These are phyloP conservation scores for Apostasia ramifera DNA, from an alignment of 106 monocot species.

Conservation along the genomic window DNA sequence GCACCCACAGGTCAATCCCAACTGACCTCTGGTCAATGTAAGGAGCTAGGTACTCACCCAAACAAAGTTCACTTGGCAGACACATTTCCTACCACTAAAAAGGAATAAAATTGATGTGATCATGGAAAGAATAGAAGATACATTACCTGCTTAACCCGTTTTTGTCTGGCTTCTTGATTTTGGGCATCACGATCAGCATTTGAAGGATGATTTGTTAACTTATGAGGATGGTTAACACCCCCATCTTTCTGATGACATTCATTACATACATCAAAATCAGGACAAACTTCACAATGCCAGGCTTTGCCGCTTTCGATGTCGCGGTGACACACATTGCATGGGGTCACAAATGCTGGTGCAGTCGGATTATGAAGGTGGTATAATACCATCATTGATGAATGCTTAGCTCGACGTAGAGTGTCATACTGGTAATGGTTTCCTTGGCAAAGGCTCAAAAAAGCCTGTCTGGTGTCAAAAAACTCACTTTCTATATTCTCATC, in stretches of 20 bases:
- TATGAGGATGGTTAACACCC: constrained; percentile 63
- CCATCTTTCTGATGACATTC: constrained; percentile 65
- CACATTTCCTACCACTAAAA: no score
- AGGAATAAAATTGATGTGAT: no score
- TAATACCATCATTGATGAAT: constrained; percentile 89
- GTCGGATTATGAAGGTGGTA: constrained; percentile 94
- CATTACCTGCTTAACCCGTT: constrained; percentile 62
- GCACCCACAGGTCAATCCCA: no score
- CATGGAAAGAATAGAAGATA: no score
- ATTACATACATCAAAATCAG: constrained; percentile 86
- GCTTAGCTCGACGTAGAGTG: constrained; percentile 81
- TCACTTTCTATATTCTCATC: constrained; percentile 85
- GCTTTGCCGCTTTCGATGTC: constrained; percentile 81
- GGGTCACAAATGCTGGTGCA: constrained; percentile 80
- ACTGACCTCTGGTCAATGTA: no score
- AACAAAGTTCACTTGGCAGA: no score
- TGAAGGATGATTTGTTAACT: constrained; percentile 68
- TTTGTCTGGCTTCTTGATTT: constrained; percentile 79
- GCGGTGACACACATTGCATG: constrained; percentile 66
- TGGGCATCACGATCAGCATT: constrained; percentile 63
- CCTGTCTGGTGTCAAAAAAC: constrained; percentile 84
- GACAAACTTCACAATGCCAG: constrained; percentile 77
- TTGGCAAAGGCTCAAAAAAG: constrained; percentile 84
- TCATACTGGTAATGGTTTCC: constrained; percentile 93
- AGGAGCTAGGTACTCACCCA: no score